Conservation (phyloP, 179 eudicot species). For the Drosera spatulata region DNA sequence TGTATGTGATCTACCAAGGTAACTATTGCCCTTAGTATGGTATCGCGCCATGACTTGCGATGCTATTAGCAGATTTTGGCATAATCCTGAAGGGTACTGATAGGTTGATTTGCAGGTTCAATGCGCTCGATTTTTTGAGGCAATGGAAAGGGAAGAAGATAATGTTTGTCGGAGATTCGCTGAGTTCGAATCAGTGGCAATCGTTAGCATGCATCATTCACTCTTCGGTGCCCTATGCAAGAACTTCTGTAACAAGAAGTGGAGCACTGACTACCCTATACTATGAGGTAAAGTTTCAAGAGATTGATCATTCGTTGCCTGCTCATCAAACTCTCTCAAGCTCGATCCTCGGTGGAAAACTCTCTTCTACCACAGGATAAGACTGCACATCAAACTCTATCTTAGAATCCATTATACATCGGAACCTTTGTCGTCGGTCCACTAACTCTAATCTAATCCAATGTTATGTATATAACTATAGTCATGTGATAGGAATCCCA, state of each 20-base stretch:
- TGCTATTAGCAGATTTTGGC: not conserved
- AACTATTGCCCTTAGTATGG: not conserved
- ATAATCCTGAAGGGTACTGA: not conserved
- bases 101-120: slow-evolving; percentile 39
- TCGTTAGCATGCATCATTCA: slow-evolving; percentile 72
- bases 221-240: slow-evolving; percentile 66
- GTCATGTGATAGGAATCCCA: too few species aligned
- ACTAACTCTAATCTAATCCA: not conserved
- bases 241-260: slow-evolving; percentile 25
- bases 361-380: too few species aligned
- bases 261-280: slow-evolving; percentile 46
- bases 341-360: too few species aligned
- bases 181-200: slow-evolving; percentile 73
- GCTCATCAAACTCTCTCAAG: not conserved
- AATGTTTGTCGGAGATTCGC: slow-evolving; percentile 90
- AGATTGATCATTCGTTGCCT: not conserved
- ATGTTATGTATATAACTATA: too few species aligned
- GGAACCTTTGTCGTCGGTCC: not conserved
- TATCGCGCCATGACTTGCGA: not conserved
- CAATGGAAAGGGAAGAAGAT: slow-evolving; percentile 87
- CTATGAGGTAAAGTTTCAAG: slow-evolving; percentile 39
- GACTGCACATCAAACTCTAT: not conserved
- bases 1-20: slow-evolving; percentile 30
- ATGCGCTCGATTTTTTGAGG: slow-evolving; percentile 63
- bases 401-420: not conserved